Conservation (phyloP, 73 alveolate species). For the Paramecium primaurelia region DNA sequence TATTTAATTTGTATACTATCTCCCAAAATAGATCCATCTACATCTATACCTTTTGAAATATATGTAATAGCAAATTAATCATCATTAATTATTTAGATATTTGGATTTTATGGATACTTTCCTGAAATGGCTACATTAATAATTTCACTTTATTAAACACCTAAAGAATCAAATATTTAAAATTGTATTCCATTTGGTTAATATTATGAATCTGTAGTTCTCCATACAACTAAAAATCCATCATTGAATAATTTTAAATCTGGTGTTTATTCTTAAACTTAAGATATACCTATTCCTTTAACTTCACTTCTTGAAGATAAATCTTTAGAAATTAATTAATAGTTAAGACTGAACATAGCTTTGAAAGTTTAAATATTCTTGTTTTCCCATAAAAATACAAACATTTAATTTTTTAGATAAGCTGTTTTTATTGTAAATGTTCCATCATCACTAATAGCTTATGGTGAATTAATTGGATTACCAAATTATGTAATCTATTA, state of each 20-base stretch:
- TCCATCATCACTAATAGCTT: not conserved
- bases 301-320: not conserved
- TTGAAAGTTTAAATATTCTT: not conserved
- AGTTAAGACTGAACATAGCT: not conserved
- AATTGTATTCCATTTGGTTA: not conserved
- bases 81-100: not conserved
- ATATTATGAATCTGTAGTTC: not conserved
- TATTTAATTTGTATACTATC: not conserved
- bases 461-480: not conserved
- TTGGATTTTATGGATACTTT: not conserved
- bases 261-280: not conserved
- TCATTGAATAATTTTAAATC: not conserved
- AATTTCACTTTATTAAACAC: not conserved
- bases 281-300: not conserved
- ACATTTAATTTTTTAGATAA: not conserved
- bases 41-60: not conserved
- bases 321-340: not conserved
- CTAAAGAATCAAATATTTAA: constrained; percentile 10
- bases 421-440: not conserved
- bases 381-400: not conserved
- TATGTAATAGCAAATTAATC: not conserved
- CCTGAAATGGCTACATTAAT: not conserved
- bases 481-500: not conserved
- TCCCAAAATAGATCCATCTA: not conserved
- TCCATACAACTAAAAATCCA: not conserved